Base-by-base conservation (phyloP, 2,329 filamentous ascomycete species). In the Arthroderma uncinatum region DNA sequence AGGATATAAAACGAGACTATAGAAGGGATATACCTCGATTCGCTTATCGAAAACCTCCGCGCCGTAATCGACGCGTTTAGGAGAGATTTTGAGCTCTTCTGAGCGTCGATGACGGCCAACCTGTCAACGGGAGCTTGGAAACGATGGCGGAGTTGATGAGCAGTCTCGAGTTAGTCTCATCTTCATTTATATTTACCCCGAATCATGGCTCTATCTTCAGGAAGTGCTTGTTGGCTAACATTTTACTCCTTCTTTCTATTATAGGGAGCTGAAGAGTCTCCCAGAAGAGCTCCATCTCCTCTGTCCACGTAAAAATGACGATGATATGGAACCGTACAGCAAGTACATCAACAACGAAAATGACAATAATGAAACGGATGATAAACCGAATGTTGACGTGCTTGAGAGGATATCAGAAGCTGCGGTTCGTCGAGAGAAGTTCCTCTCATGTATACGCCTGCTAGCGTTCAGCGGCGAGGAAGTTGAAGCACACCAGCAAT, bases 371-470 rank as follows among this genome's bases (percentile, higher is more conserved):
- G 71, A 74, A 12, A 6, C n/a, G 10, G 76, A 74, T 40, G 72
- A 82, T 39, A 76, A 77, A 6, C 62, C 66, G 5, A 68, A 65
- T 40, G 64, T 58, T 12, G 64, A 57, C 28, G 57, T 68, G 44
- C 64, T 62, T 50, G 63, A 70, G 12, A 74, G 79, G 6, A 80
- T 87, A 19, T 65, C 77, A 54, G 76, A 83, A 57, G 79, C 78
- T 12, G 74, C 78, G 34, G 66, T 71, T 7, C 78, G 86, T 33
- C 75, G 83, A 59, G 76, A 84, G 60, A 77, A 82, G 33, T 83
- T 84, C 54, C 82, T 87, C 61, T 82, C 81, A 66, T 86, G 82
- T 59, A 83, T 84, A 60, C 76, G 87, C 42, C 79, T 90, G 12
- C 77, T 89, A 57, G 86, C 84, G 16, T 82, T 87, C 60, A 79